Conservation (phyloP, 495 filamentous ascomycete species). For the Saxophila tyrrhenica region DNA sequence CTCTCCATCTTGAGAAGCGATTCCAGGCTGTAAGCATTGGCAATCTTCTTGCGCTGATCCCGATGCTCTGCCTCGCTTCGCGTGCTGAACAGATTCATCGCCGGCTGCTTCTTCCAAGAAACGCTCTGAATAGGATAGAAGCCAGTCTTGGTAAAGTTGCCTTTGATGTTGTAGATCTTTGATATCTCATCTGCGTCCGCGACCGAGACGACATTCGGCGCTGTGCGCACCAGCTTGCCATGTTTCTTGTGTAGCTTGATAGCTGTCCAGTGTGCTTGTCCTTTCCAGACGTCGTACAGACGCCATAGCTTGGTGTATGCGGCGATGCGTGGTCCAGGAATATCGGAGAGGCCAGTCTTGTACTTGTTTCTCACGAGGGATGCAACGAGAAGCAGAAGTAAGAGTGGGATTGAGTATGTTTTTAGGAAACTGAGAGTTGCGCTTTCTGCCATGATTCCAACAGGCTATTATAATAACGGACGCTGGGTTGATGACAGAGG, state of each 20-base stretch:
- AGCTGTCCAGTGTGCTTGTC: constrained; percentile 26
- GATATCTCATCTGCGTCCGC: constrained; percentile 30
- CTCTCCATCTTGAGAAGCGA: constrained; percentile 28
- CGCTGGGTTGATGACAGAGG: too few species aligned
- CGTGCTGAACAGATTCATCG: constrained; percentile 31
- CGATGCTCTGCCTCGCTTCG: constrained; percentile 24
- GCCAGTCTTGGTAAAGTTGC: constrained; percentile 32
- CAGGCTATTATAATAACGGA: too few species aligned
- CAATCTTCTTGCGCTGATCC: constrained; percentile 26
- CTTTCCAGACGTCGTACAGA: constrained; percentile 28
- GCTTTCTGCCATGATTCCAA: background rate
- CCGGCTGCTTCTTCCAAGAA: constrained; percentile 26
- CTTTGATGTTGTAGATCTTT: constrained; percentile 33
- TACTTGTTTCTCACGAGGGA: constrained; percentile 11
- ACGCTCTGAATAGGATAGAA: constrained; percentile 33
- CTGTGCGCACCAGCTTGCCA: constrained; percentile 37
- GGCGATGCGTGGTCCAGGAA: constrained; percentile 31
- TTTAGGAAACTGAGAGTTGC: background rate
- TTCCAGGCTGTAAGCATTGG: constrained; percentile 28
- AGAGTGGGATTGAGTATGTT: background rate
- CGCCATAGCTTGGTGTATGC: constrained; percentile 31
- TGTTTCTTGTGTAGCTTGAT: constrained; percentile 36
- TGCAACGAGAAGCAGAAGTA: constrained; percentile 1
- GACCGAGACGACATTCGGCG: constrained; percentile 32
- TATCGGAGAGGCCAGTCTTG: constrained; percentile 11